A percentile compares a stretch with the other conserved stretches of the same genome.
phyloP scores from a whole-genome alignment of 139 green algal species.

The Volvox reticuliferus region DNA sequence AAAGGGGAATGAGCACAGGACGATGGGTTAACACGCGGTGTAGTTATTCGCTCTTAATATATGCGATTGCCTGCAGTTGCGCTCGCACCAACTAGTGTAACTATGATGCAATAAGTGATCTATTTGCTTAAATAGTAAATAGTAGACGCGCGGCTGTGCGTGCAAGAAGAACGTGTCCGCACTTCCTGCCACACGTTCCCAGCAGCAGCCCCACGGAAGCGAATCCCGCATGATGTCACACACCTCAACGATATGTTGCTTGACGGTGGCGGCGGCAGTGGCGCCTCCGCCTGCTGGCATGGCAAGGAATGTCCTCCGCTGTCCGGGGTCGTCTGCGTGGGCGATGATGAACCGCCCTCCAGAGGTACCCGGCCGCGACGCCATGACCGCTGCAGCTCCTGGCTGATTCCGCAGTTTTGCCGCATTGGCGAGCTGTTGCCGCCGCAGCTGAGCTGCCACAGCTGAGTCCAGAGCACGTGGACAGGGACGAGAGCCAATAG shows the following conservation, averaged over 20 bases:
- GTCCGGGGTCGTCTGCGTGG: constrained; percentile 10
- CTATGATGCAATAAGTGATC: no score
- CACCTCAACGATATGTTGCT: constrained; percentile 43
- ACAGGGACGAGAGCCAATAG: background rate
- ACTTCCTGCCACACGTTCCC: no score
- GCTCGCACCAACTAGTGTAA: no score
- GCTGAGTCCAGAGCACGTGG: background rate
- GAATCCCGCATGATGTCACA: no score
- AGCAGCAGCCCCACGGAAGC: no score
- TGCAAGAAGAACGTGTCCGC: no score
- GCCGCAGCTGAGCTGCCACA: constrained; percentile 12
- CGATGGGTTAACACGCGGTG: no score
- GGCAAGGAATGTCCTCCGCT: constrained; percentile 9
- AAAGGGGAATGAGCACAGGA: no score
- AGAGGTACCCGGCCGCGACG: background rate
- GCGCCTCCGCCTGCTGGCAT: background rate
- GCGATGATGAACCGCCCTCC: background rate
- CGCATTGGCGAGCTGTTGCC: constrained; percentile 14
- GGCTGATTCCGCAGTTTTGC: background rate
- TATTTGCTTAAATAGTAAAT: no score
- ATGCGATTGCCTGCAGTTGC: no score
- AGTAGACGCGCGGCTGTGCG: no score
- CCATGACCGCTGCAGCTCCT: background rate
- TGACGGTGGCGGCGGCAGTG: background rate
- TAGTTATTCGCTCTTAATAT: no score